These are phyloP conservation scores for Xylariaceae sp. DNA, from an alignment of 2,329 filamentous ascomycete genomes.

Conservation along the genomic window DNA sequence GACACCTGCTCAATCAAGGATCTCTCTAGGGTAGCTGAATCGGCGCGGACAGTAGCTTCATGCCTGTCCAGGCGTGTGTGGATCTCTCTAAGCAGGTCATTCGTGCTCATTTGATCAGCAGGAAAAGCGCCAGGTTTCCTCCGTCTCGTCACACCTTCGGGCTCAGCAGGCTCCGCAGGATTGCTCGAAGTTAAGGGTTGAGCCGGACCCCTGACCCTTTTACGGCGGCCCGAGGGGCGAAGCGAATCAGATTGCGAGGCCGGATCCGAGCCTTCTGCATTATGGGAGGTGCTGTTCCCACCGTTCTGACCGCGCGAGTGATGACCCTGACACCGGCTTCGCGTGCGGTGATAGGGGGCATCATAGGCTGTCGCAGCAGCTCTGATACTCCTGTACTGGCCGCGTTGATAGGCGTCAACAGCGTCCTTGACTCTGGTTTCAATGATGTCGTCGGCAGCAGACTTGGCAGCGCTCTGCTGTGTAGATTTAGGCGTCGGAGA, in stretches of 20 bases:
- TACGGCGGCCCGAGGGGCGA: background rate
- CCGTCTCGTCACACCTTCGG: background rate
- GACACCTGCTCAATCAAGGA: background rate
- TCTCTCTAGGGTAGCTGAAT: background rate
- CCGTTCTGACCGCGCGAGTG: background rate
- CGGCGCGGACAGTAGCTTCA: background rate
- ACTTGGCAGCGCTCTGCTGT: background rate
- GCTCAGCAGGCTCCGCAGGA: background rate
- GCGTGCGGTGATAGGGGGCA: slow-evolving; percentile 1
- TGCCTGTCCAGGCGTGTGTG: background rate
- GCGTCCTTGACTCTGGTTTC: background rate
- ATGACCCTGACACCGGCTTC: background rate
- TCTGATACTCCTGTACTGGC: background rate
- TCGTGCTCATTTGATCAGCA: background rate
- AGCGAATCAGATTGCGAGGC: background rate
- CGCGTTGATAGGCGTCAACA: background rate
- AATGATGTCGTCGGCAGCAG: slow-evolving; percentile 1
- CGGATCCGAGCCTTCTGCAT: background rate
- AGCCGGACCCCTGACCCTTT: background rate
- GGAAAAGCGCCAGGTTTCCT: background rate
- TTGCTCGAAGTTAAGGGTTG: background rate
- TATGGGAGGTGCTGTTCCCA: background rate
- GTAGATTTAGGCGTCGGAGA: background rate
- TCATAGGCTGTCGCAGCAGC: slow-evolving; percentile 1
- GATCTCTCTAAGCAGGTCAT: slow-evolving; percentile 1